phyloP scores from a whole-genome alignment of 805 yeast species.

The Zygoascus tannicola region DNA sequence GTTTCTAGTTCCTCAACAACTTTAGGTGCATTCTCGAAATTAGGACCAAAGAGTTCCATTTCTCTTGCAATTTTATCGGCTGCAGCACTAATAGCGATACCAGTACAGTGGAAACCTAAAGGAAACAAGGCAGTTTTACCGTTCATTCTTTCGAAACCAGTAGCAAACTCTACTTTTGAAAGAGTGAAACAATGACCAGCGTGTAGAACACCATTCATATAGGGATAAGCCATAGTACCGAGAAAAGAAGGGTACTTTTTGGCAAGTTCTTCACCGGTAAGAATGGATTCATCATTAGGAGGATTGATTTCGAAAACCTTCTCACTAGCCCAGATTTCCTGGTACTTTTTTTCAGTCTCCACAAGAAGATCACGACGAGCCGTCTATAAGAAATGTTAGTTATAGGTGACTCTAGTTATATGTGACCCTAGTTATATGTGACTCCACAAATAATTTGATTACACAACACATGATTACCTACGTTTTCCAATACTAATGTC shows the following conservation, averaged over 20 bases:
- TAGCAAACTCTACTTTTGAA: slow-evolving; percentile 84
- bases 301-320: slow-evolving; percentile 82
- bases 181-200: slow-evolving; percentile 96
- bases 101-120: slow-evolving; percentile 97
- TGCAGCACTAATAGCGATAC: slow-evolving; percentile 92
- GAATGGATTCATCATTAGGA: slow-evolving; percentile 56
- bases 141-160: slow-evolving; percentile 90
- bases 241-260: slow-evolving; percentile 76
- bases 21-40: slow-evolving; percentile 57
- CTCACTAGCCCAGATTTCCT: slow-evolving; percentile 77
- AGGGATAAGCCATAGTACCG: slow-evolving; percentile 95
- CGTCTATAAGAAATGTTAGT: slow-evolving; percentile 34
- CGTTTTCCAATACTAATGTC: slow-evolving; percentile 23
- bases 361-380: slow-evolving; percentile 91
- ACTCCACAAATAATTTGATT: too few species aligned
- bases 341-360: slow-evolving; percentile 81
- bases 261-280: slow-evolving; percentile 62
- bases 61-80: slow-evolving; percentile 94
- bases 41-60: slow-evolving; percentile 79
- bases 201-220: slow-evolving; percentile 97
- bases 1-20: slow-evolving; percentile 37
- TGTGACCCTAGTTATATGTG: not conserved
- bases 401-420: not conserved
- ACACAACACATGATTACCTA: slow-evolving; percentile 11
- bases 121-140: slow-evolving; percentile 92